Evolutionary conservation across 176 grass and related monocot genomes (phyloP).

Genomic region (Olyra latifolia): DNA sequence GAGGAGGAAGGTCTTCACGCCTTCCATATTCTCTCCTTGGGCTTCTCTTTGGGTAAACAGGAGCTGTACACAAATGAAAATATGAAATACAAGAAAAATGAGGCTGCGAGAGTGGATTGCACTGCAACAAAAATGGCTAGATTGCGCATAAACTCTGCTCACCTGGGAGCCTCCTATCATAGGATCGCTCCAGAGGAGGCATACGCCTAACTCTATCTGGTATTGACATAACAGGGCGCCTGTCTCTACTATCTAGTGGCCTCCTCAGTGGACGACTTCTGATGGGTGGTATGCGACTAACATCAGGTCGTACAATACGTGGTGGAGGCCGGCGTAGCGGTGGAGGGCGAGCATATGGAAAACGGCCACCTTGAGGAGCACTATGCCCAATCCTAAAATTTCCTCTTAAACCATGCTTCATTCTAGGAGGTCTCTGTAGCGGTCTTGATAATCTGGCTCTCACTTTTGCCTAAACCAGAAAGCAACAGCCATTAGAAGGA

Average conservation of each 20-base stretch:
- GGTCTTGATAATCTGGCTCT: conserved; percentile 85
- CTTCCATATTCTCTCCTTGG: conserved; percentile 67
- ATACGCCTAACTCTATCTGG: conserved; percentile 66
- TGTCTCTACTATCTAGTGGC: conserved; percentile 68
- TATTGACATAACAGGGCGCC: conserved; percentile 53
- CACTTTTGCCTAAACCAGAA: conserved; percentile 67
- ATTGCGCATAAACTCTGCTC: conserved; percentile 30
- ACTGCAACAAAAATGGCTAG: background rate
- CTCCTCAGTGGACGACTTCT: conserved; percentile 65
- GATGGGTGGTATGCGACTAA: conserved; percentile 42
- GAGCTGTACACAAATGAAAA: conserved; percentile 41
- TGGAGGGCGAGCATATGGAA: conserved; percentile 50
- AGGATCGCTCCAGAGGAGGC: conserved; percentile 63
- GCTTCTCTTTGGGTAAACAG: conserved; percentile 70
- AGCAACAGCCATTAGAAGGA: background rate
- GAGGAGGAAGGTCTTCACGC: conserved; percentile 62
- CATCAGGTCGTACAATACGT: conserved; percentile 39
- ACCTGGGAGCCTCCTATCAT: conserved; percentile 69
- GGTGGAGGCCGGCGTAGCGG: conserved; percentile 41
- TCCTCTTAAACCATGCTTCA: conserved; percentile 67
- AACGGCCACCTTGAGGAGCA: conserved; percentile 47
- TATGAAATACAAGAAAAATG: background rate
- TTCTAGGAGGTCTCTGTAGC: conserved; percentile 74
- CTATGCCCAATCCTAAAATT: conserved; percentile 69
- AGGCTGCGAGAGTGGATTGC: background rate